These are phyloP conservation scores for Hirsutella rhossiliensis DNA, from an alignment of 2,329 filamentous ascomycete genomes.

Conservation along the genomic window DNA sequence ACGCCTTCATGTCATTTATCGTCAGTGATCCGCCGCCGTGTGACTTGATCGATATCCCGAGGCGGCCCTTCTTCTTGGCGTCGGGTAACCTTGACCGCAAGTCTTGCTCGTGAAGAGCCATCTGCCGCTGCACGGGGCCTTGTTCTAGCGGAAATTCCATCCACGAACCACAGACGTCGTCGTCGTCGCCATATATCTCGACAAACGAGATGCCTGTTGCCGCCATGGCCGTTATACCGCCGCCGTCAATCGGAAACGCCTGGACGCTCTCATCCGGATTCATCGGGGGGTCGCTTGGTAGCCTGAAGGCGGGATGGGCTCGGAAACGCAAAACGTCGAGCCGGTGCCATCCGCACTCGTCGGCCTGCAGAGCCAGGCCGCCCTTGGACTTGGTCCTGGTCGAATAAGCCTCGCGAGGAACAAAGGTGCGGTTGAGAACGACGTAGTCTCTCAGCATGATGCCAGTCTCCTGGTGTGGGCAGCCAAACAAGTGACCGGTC, in stretches of 20 bases:
- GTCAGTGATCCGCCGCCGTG: constrained; percentile 61
- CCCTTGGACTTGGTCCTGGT: constrained; percentile 79
- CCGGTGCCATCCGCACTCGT: constrained; percentile 88
- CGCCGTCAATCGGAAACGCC: constrained; percentile 72
- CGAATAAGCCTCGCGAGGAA: constrained; percentile 70
- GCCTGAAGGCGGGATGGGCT: constrained; percentile 77
- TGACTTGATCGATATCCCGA: constrained; percentile 66
- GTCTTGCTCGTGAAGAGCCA: constrained; percentile 63
- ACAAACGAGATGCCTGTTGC: constrained; percentile 74
- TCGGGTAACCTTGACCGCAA: constrained; percentile 61
- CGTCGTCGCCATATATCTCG: constrained; percentile 71
- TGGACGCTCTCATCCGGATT: constrained; percentile 66
- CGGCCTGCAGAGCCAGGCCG: constrained; percentile 57
- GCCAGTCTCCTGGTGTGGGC: constrained; percentile 79
- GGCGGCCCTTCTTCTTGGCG: constrained; percentile 55
- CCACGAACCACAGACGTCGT: constrained; percentile 68
- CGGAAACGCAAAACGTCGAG: constrained; percentile 82
- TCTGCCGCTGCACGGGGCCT: constrained; percentile 54
- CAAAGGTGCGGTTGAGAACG: constrained; percentile 71
- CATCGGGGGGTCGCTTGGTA: constrained; percentile 59
- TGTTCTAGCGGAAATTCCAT: constrained; percentile 64
- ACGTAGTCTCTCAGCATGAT: constrained; percentile 88
- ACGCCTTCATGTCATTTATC: constrained; percentile 61
- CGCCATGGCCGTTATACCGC: constrained; percentile 65
- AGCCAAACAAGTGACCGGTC: constrained; percentile 80